Base-by-base conservation (phyloP, 164 flowering plant genomes). In the Pachysandra terminalis region DNA sequence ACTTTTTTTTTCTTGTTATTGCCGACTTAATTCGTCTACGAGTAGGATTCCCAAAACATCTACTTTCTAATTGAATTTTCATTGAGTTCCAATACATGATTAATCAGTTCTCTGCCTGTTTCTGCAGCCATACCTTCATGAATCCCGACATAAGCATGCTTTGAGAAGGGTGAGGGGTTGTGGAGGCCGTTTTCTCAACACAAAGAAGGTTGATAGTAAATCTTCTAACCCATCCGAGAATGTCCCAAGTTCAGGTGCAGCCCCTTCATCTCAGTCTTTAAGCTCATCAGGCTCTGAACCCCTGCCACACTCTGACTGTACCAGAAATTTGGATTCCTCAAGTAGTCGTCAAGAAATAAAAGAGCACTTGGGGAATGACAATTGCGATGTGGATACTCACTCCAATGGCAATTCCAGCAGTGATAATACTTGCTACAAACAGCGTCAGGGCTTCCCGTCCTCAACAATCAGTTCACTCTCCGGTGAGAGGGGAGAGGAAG, bases 111-210 rank as follows among this genome's bases (percentile, higher is more conserved):
- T 32, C 37, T 32, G 37, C 37, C 3, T 54, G n/a, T n/a, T 55
- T 26, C 56, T 65, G 14, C 84, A 91, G 97, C 98, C 97, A 25
- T 94, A 91, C 78, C 97, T 94, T 72, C 98, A 94, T 67, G 97
- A 91, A 75, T 94, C 97, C 25, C 88, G 97, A 27, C 97, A 94
- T 73, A 89, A 86, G 73, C 97, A 94, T 80, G 97, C 97, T 8
- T 71, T 89, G 87, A 83, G 91, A 76, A 87, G 96, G 76, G 84
- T 79, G 41, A 88, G 97, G 77, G 91, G 90, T 9, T 80, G 77
- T 57, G 98, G 98, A 26, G 98, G 97, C 21, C 92, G 98, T 52
- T 94, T 91, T 80, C 75, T 79, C 56, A 79, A 79, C 63, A 93
- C 97, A 8, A 91, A 90, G 87, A 90, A 90, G 73, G 66, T 63